Base-by-base conservation (phyloP, 345 rosid species). In the Camelina laxa region DNA sequence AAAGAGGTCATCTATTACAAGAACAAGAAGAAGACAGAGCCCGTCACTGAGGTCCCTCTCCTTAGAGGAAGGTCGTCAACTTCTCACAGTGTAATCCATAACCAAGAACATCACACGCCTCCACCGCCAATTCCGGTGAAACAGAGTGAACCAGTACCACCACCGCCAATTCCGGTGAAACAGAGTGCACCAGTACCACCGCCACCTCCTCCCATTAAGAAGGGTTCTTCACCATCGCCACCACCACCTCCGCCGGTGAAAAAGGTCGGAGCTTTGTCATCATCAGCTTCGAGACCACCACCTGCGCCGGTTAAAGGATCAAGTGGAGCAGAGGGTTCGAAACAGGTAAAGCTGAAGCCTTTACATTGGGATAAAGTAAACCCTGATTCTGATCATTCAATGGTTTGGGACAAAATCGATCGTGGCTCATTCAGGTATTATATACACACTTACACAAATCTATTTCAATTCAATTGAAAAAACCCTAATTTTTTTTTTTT, bases 321-420 rank as follows among this genome's bases (percentile, higher is more conserved):
- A 17, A 38, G 67, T 31, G 76, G n/a, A 36, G 73, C 67, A 41
- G 81, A 72, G 67, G 45, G 47, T 2, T 68, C 77, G 24, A 75
- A 77, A 45, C 91, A 82, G 48, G 88, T 89, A 10, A 90, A 85
- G 78, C 71, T 95, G 65, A 91, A 87, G 87, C 96, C 99, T 14
- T 65, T 91, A 75, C 99, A 91, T 72, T 89, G 97, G 99, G 97
- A 91, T 75, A 92, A 91, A 79, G 82, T 92, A 61, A 84, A 86
- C 70, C 85, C 77, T 11, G 85, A 80, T 57, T 66, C 75, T 0
- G 90, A 85, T 36, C 92, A 86, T 67, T 91, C 98, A 9, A 90
- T 94, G 96, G 97, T 90, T 56, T 91, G 98, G 98, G 91, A 91
- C 85, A 87, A 84, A 72, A 85, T 94, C 24, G 83, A 82, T 50